Conservation (phyloP, 164 flowering plant genomes). For the Sextonia rubra region DNA sequence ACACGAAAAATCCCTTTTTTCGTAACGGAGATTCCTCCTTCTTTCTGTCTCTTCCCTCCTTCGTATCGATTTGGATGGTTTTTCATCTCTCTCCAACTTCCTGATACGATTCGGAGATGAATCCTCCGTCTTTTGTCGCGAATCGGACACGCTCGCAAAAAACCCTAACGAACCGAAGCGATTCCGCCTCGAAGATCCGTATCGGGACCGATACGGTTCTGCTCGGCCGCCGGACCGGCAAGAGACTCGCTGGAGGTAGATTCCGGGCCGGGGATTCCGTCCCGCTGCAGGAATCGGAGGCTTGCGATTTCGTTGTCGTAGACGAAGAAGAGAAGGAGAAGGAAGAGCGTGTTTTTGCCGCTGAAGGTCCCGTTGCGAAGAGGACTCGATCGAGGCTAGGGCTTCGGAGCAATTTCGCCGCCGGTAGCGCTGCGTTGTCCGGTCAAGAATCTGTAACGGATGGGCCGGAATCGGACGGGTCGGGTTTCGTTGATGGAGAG, state of each 20-base stretch:
- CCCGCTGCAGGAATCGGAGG: background rate
- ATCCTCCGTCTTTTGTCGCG: background rate
- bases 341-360: background rate
- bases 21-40: background rate
- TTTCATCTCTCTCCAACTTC: background rate
- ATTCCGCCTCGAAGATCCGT: background rate
- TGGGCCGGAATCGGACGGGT: background rate
- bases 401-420: background rate
- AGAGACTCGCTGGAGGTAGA: background rate
- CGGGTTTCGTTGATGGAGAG: background rate
- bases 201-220: background rate
- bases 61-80: background rate
- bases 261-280: slow-evolving; percentile 1
- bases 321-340: background rate
- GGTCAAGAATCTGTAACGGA: background rate
- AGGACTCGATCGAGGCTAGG: background rate
- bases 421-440: background rate
- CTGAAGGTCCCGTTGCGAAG: background rate
- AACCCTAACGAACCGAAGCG: background rate
- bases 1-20: background rate
- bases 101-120: slow-evolving; percentile 4
- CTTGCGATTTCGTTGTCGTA: too few relatives aligned
- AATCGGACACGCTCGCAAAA: slow-evolving; percentile 10
- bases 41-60: background rate
- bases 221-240: background rate